Conservation (phyloP, 176 grass and related monocot species). For the Carex parvula region DNA sequence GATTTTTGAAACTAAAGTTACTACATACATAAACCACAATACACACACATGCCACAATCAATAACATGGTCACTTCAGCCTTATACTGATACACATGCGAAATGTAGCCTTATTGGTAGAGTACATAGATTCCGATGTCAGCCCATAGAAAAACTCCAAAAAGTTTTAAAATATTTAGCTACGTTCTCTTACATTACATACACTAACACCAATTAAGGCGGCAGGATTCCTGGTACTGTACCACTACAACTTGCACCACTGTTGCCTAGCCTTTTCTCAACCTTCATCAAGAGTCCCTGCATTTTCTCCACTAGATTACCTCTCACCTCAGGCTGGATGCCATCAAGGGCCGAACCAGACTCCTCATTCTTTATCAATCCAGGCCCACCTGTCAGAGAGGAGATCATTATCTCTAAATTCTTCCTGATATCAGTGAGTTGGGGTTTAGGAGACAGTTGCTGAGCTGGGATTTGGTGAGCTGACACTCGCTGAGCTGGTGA, state of each 20-base stretch:
- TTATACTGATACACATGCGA: background rate
- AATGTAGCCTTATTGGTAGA: background rate
- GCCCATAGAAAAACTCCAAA: background rate
- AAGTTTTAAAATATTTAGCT: background rate
- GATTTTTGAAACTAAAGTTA: background rate
- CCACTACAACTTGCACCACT: background rate
- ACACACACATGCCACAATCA: background rate
- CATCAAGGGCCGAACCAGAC: conserved; percentile 22
- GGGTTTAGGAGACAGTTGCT: conserved; percentile 30
- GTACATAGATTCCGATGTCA: background rate
- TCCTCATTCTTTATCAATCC: background rate
- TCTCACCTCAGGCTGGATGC: conserved; percentile 16
- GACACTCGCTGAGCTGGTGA: background rate
- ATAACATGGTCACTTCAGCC: background rate
- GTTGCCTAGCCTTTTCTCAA: conserved; percentile 41
- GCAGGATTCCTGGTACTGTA: background rate
- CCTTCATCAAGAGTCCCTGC: conserved; percentile 64
- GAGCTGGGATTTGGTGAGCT: conserved; percentile 16
- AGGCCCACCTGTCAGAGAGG: conserved; percentile 28
- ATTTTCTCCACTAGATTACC: conserved; percentile 59
- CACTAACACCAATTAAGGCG: background rate
- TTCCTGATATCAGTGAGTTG: conserved; percentile 63
- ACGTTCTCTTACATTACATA: background rate
- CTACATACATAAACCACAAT: background rate
- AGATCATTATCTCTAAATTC: conserved; percentile 90